A percentile compares a stretch with the other conserved stretches of the same genome.
Evolutionary conservation across 768 basidiomycete genomes (phyloP).

Genomic region (Krasilnikovozyma curviuscula): DNA sequence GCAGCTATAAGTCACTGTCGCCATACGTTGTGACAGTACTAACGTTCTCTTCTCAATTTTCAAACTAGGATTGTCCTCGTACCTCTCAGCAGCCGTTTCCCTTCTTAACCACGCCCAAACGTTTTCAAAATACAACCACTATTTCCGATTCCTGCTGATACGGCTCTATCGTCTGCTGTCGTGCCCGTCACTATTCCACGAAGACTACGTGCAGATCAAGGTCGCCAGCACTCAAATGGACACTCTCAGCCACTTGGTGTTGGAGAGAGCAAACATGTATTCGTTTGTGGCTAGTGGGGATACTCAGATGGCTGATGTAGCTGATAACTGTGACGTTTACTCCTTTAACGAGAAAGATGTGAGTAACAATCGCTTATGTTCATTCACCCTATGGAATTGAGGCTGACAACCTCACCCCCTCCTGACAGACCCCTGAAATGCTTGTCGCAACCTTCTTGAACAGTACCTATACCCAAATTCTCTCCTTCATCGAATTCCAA

Average conservation of each 20-base stretch:
- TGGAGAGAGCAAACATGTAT: conserved; percentile 58
- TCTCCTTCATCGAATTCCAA: conserved; percentile 51
- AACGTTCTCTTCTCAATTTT: no score
- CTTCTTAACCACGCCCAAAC: conserved; percentile 52
- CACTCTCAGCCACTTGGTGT: conserved; percentile 64
- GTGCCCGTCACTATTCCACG: neutral
- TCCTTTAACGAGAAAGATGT: no score
- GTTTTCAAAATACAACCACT: conserved; percentile 60
- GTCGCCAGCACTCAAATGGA: conserved; percentile 76
- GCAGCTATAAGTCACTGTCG: no score
- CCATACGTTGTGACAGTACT: no score
- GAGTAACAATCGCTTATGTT: no score
- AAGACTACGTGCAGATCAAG: conserved; percentile 44
- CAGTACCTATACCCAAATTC: conserved; percentile 68
- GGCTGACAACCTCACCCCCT: no score
- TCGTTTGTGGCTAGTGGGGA: no score
- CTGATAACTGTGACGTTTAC: no score
- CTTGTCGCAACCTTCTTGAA: conserved; percentile 54
- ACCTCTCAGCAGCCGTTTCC: conserved; percentile 45
- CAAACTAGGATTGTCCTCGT: no score
- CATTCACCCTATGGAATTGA: no score
- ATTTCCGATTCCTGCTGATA: conserved; percentile 53
- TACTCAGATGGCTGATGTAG: no score
- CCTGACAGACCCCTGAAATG: conserved; percentile 55
- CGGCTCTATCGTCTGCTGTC: conserved; percentile 56